A percentile compares a stretch with the other conserved stretches of the same genome.
These are phyloP conservation scores for Aspergillus floridensis DNA, from an alignment of 2,329 filamentous ascomycete species.

Conservation along the genomic window DNA sequence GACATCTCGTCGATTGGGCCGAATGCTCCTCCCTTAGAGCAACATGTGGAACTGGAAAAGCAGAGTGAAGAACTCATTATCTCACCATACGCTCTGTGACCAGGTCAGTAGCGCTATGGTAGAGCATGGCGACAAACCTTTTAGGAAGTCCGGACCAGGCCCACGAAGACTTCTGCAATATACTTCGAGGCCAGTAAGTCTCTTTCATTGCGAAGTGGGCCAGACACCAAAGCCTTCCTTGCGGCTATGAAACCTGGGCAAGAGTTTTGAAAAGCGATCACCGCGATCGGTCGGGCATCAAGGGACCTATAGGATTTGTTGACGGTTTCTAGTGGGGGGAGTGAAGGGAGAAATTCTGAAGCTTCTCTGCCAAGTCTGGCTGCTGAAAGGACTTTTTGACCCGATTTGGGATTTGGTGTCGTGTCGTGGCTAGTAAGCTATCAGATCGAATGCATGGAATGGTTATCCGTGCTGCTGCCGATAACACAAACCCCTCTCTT, in stretches of 20 bases:
- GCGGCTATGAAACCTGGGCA: background rate
- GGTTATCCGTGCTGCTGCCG: conserved; percentile 1
- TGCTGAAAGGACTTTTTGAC: conserved; percentile 31
- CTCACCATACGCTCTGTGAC: background rate
- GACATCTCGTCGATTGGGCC: background rate
- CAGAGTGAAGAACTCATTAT: background rate
- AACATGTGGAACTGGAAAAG: background rate
- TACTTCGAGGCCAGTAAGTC: background rate
- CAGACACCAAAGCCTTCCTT: background rate
- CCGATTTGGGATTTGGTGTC: conserved; percentile 26
- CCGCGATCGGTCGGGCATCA: background rate
- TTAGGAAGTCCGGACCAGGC: conserved; percentile 11
- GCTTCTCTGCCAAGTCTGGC: background rate
- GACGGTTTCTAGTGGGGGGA: background rate
- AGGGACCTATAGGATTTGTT: background rate
- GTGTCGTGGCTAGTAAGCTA: conserved; percentile 7
- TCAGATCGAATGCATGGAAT: background rate
- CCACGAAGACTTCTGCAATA: background rate
- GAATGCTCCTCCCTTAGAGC: background rate
- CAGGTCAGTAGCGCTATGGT: background rate
- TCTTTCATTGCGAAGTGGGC: background rate
- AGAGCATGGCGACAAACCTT: background rate
- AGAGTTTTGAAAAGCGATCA: background rate
- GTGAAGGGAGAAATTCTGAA: background rate
- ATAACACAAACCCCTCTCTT: background rate